A percentile compares a stretch with the other conserved stretches of the same genome.
These are phyloP conservation scores for Moniliophthora roreri DNA, from an alignment of 1,284 basidiomycete species.

Conservation along the genomic window DNA sequence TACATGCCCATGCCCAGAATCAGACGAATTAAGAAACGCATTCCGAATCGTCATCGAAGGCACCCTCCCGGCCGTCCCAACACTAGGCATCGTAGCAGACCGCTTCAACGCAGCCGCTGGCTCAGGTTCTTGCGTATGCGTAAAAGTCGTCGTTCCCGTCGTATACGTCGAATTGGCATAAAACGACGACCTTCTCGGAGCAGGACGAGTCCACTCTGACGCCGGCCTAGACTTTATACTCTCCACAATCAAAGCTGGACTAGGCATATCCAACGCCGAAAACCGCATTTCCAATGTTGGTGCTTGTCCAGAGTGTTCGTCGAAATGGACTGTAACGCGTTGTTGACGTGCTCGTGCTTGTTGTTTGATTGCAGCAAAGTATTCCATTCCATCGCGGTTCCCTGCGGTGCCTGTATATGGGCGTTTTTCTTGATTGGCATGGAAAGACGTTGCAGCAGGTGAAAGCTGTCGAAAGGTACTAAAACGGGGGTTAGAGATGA, in stretches of 20 bases:
- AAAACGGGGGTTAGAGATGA: conserved; percentile 55
- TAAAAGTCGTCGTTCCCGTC: conserved; percentile 10
- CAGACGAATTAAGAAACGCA: conserved; percentile 4
- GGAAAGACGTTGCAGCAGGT: conserved; percentile 36
- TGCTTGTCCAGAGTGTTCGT: conserved; percentile 37
- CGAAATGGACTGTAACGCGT: conserved; percentile 58
- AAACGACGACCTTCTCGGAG: conserved; percentile 14
- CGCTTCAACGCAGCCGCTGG: background rate
- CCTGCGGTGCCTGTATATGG: conserved; percentile 13
- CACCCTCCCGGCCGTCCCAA: conserved; percentile 3
- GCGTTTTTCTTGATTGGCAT: conserved; percentile 20
- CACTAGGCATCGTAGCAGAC: conserved; percentile 2
- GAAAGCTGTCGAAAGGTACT: conserved; percentile 56
- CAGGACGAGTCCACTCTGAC: conserved; percentile 17
- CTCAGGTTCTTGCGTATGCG: conserved; percentile 9
- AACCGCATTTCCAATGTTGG: conserved; percentile 65
- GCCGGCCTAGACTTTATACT: conserved; percentile 25
- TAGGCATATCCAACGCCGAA: conserved; percentile 50
- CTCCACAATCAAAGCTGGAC: conserved; percentile 31
- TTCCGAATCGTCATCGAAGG: conserved; percentile 3
- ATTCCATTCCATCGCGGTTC: conserved; percentile 12
- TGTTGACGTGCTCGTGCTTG: conserved; percentile 23
- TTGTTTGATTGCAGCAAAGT: conserved; percentile 27
- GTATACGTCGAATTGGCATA: conserved; percentile 10
- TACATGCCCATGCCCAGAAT: background rate